Conservation (phyloP, 2,329 filamentous ascomycete genomes). For the Paracoccidioides brasiliensis region DNA sequence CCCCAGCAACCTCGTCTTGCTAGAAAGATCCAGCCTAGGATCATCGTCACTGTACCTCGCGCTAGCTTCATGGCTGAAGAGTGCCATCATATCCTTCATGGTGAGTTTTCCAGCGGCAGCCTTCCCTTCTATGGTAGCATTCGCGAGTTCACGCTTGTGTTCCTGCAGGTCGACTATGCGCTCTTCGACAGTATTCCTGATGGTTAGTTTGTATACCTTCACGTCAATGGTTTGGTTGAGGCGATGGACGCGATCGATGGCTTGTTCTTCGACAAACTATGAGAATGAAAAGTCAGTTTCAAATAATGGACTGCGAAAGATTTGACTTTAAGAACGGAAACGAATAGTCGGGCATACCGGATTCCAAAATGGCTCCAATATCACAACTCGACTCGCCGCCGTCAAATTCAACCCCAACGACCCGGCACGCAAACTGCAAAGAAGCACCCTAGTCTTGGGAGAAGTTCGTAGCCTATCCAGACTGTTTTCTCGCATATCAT, state of each 20-base stretch:
- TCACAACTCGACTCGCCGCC: slow-evolving; percentile 81
- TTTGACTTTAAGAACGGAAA: neutral
- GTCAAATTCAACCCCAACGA: slow-evolving; percentile 88
- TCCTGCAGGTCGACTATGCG: slow-evolving; percentile 90
- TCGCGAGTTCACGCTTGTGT: slow-evolving; percentile 83
- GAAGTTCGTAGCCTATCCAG: slow-evolving; percentile 65
- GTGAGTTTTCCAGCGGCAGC: slow-evolving; percentile 68
- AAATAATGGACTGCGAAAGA: slow-evolving; percentile 5
- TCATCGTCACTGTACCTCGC: slow-evolving; percentile 31
- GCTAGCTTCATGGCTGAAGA: slow-evolving; percentile 65
- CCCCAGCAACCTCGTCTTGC: slow-evolving; percentile 21
- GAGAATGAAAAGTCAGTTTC: slow-evolving; percentile 12
- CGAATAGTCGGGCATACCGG: slow-evolving; percentile 42
- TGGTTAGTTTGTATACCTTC: slow-evolving; percentile 85
- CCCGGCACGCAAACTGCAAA: slow-evolving; percentile 90
- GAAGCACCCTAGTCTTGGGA: slow-evolving; percentile 61
- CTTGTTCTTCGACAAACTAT: slow-evolving; percentile 96
- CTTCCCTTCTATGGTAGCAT: slow-evolving; percentile 75
- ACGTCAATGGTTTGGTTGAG: slow-evolving; percentile 93
- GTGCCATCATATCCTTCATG: slow-evolving; percentile 81
- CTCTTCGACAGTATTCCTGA: slow-evolving; percentile 78
- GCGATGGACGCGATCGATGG: slow-evolving; percentile 96
- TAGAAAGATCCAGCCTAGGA: slow-evolving; percentile 18
- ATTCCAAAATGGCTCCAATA: slow-evolving; percentile 98
- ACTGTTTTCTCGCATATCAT: slow-evolving; percentile 80